Conservation (phyloP, 2,329 filamentous ascomycete species). For the Acrodontium crateriforme region DNA sequence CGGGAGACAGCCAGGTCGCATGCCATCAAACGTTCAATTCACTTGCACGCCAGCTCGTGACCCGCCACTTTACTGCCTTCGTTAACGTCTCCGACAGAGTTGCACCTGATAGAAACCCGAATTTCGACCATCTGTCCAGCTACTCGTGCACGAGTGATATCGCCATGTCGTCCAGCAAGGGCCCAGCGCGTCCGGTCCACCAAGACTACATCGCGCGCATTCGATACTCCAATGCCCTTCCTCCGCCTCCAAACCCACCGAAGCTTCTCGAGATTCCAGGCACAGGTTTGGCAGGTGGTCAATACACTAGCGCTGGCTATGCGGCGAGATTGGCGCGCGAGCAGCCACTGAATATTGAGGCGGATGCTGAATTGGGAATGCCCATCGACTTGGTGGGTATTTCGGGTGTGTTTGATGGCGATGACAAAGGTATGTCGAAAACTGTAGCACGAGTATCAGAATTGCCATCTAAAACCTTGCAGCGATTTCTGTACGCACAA, state of each 20-base stretch:
- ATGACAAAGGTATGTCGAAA: constrained; percentile 68
- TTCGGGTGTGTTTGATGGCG: constrained; percentile 85
- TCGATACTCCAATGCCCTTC: constrained; percentile 88
- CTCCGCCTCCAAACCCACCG: constrained; percentile 82
- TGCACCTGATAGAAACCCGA: too few relatives aligned
- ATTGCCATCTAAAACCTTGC: constrained; percentile 5
- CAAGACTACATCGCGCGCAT: constrained; percentile 97
- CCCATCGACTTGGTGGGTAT: constrained; percentile 89
- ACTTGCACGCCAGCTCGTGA: too few relatives aligned
- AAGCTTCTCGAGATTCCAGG: constrained; percentile 97
- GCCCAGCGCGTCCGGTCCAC: constrained; percentile 40
- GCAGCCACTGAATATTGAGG: constrained; percentile 90
- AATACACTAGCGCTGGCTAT: constrained; percentile 84
- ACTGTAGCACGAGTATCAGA: background rate
- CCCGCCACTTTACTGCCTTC: too few relatives aligned
- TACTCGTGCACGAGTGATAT: too few relatives aligned
- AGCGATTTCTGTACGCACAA: constrained; percentile 51
- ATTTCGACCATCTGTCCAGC: too few relatives aligned
- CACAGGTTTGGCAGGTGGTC: constrained; percentile 69
- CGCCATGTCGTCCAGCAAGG: constrained; percentile 16
- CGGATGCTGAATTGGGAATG: constrained; percentile 96
- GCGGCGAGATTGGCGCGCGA: constrained; percentile 78
- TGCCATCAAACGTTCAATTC: too few relatives aligned
- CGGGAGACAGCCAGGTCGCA: too few relatives aligned
- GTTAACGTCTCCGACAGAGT: too few relatives aligned